These are phyloP conservation scores for Zygoascus tannicola DNA, from an alignment of 805 yeast genomes.

Conservation along the genomic window DNA sequence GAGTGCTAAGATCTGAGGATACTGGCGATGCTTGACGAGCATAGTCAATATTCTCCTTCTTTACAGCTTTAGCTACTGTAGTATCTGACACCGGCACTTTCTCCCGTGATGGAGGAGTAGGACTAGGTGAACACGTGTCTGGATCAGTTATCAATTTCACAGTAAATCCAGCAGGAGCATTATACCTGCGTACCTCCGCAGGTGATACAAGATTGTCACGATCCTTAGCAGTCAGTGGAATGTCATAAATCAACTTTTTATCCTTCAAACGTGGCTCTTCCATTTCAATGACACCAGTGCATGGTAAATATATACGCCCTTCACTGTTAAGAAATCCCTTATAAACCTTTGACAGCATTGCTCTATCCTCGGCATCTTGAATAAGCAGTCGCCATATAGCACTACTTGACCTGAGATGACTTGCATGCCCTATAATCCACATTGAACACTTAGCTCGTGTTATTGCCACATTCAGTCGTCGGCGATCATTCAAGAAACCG, in stretches of 20 bases:
- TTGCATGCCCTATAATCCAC: conserved; percentile 72
- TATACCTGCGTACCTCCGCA: too few species aligned
- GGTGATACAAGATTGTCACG: too few species aligned
- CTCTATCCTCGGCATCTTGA: conserved; percentile 19
- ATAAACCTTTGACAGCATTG: conserved; percentile 2
- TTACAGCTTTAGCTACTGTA: too few species aligned
- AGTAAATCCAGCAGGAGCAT: too few species aligned
- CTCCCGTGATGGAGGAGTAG: too few species aligned
- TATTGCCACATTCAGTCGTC: conserved; percentile 95
- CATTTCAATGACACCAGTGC: neutral
- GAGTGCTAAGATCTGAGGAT: too few species aligned
- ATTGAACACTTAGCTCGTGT: conserved; percentile 88
- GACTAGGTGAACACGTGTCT: too few species aligned
- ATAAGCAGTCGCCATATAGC: conserved; percentile 61
- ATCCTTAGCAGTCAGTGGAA: too few species aligned
- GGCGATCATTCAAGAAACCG: conserved; percentile 81
- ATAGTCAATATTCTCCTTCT: too few species aligned
- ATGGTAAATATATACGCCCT: neutral
- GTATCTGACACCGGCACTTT: too few species aligned
- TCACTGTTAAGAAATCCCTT: conserved; percentile 7
- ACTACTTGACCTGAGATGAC: neutral
- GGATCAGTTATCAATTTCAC: too few species aligned
- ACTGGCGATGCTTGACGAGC: too few species aligned
- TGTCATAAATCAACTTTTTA: neutral
- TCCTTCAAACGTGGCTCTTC: neutral